Evolutionary conservation across 805 yeast genomes (phyloP), one percentile per base, ranked within the genome.

Genomic region (Yamadazyma phyllophila): DNA sequence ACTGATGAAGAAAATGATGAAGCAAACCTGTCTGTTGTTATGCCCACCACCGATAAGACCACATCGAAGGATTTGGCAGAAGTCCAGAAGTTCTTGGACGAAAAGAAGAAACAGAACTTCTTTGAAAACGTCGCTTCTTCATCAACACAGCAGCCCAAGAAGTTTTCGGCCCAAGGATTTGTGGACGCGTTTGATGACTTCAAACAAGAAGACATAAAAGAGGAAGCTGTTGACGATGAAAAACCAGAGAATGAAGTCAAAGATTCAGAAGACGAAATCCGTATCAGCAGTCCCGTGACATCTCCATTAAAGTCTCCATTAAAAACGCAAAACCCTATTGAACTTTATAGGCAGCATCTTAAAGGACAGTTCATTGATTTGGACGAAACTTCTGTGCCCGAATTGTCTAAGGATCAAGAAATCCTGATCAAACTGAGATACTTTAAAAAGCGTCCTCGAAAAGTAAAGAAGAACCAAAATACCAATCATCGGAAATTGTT

Each of bases 1-100:
- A 66, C 73, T 1, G 75, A 70, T 41, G 76, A 70, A 47, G 76
- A 71, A 44, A 53, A 65, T 15, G 76, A 69, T 34, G 52, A 66
- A 36, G 53, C 51, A 2, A 55, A 58, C 32, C 60, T 57, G 20
- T 48, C 54, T 1, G 61, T 58, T 33, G 59, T 62, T 2, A 56
- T 44, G 45, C 29, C 45, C 2, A 15, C 13, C 2, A 42, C 27
- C n/a, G 50, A 43, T 26, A 41, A 45, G 13, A 44, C 50, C 9
- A 55, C 67, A 6, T 13, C 40, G 7, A 63, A 63, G 40, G 64
- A 66, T 38, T 53, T 68, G 20, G 39, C 12, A 4, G 60, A 65
- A 41, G 60, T 59, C 9, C 69, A 71, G 42, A 59, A 60, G 42
- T 64, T 65, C 33, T 43, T 70, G 26, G 67, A 66, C 41, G 54